These are phyloP conservation scores for Cladosporium sp. DNA, from an alignment of 2,329 filamentous ascomycete species.

Conservation along the genomic window DNA sequence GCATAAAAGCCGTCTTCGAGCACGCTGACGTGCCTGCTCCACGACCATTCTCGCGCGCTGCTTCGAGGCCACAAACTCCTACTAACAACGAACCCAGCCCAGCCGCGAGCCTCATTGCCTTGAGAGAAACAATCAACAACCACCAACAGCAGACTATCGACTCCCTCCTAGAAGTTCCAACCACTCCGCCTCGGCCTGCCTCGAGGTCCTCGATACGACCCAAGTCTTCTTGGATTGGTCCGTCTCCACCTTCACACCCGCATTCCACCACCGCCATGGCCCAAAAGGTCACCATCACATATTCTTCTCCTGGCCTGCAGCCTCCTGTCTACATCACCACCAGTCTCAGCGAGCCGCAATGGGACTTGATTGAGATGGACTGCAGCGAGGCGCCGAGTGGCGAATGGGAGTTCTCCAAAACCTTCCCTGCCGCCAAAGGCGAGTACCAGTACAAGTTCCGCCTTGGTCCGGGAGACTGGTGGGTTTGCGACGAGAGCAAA, in stretches of 20 bases:
- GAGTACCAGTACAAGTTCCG: conserved; percentile 76
- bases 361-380: conserved; percentile 69
- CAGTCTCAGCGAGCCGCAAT: conserved; percentile 67
- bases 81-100: conserved; percentile 17
- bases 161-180: conserved; percentile 7
- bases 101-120: neutral
- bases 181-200: neutral
- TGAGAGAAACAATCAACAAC: neutral
- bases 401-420: conserved; percentile 51
- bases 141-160: conserved; percentile 11
- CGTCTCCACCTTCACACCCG: conserved; percentile 24
- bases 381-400: conserved; percentile 50
- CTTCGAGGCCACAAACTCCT: conserved; percentile 3
- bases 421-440: conserved; percentile 57
- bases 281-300: conserved; percentile 59
- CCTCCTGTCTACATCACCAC: conserved; percentile 73
- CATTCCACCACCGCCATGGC: conserved; percentile 33
- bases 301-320: conserved; percentile 59
- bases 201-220: neutral
- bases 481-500: conserved; percentile 66
- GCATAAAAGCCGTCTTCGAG: conserved; percentile 23
- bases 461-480: conserved; percentile 67
- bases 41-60: conserved; percentile 7
- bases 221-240: conserved; percentile 37
- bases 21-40: conserved; percentile 4